Base-by-base conservation (phyloP, 2,329 filamentous ascomycete species). In the Canariomyces notabilis region DNA sequence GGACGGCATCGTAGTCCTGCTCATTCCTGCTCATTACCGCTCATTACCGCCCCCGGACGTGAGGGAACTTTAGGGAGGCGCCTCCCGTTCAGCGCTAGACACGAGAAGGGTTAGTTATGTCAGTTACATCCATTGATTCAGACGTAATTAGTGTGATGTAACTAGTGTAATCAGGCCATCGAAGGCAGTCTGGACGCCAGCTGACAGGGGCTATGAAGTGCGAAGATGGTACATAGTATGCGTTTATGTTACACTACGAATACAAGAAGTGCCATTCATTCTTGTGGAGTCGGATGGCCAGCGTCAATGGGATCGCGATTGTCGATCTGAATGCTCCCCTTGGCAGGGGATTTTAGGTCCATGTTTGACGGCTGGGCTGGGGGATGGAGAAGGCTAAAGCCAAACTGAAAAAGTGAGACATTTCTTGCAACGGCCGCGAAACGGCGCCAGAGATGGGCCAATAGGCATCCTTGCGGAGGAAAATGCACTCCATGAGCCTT, bases 331-430 rank as follows among this genome's bases (percentile, higher is more conserved):
- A 29, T 4, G 12, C 26, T 23, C 12, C 12, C 22, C 15, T 38
- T 23, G 36, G 9, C 26, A 29, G 41, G 23, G 29, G 37, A n/a
- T 35, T 29, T 15, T 19, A 12, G 21, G 16, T 18, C 21, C 16
- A 23, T 16, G 3, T 26, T 32, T n/a, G 21, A 23, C 18, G 22
- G 23, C 38, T 36, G 37, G 36, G 19, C 33, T 18, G 11, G 44
- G 7, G 37, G 41, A 46, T n/a, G 34, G 39, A 29, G 35, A 29
- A 22, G 16, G 18, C 18, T 21, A 44, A 50, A 42, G n/a, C n/a
- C n/a, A n/a, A n/a, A n/a, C n/a, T n/a, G n/a, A 42, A 37, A 49
- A 48, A 43, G 49, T 54, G 52, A 54, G 49, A 54, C 52, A 54
- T 50, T 51, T 49, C 31, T 36, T 38, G 42, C 49, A 54, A 54